These are phyloP conservation scores for Pouteria glomerata DNA, from an alignment of 148 eudicot species.

Conservation along the genomic window DNA sequence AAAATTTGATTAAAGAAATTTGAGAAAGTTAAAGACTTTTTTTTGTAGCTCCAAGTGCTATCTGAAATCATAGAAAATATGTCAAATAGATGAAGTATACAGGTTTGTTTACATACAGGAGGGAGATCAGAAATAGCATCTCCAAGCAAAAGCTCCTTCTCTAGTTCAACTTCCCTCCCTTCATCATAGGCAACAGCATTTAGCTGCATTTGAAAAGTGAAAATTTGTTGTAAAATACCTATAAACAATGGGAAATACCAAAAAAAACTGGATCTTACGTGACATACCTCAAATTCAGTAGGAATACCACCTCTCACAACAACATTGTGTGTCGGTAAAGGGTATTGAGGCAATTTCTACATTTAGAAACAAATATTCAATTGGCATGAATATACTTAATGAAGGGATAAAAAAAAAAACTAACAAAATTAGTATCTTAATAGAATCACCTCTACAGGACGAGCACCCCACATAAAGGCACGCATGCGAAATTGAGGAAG, in stretches of 20 bases:
- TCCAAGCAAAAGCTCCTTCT: slow-evolving; percentile 45
- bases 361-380: not conserved
- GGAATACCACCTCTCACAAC: slow-evolving; percentile 59
- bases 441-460: slow-evolving; percentile 42
- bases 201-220: slow-evolving; percentile 30
- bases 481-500: slow-evolving; percentile 84
- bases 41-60: too few species aligned
- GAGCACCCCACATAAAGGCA: slow-evolving; percentile 71
- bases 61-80: too few species aligned
- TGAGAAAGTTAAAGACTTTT: too few species aligned
- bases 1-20: too few species aligned
- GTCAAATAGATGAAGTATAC: not conserved
- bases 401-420: not conserved
- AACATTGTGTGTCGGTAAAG: slow-evolving; percentile 74
- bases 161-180: slow-evolving; percentile 27
- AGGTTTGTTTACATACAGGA: slow-evolving; percentile 31
- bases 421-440: not conserved
- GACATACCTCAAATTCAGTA: slow-evolving; percentile 62
- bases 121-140: slow-evolving; percentile 90
- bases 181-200: slow-evolving; percentile 53
- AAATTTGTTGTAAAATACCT: not conserved
- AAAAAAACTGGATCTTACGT: not conserved
- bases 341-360: slow-evolving; percentile 75
- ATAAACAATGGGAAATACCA: not conserved
- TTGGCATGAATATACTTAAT: not conserved